These are phyloP conservation scores for Colletotrichum australisinense DNA, from an alignment of 2,329 filamentous ascomycete genomes.

Conservation along the genomic window DNA sequence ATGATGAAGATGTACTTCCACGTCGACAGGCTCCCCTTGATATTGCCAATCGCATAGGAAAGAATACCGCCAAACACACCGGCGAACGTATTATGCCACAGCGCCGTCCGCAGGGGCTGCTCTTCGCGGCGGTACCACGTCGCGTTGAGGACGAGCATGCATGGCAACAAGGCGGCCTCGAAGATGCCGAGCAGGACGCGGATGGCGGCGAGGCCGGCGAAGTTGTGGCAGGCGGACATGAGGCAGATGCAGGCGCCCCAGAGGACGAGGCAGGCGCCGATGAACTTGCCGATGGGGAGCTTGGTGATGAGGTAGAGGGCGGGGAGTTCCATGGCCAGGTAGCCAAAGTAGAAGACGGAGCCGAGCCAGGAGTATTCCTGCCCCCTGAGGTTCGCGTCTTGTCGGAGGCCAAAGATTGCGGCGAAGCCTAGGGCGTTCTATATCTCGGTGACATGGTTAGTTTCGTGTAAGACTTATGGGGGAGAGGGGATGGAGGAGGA, in stretches of 20 bases:
- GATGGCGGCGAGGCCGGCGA: slow-evolving; percentile 36
- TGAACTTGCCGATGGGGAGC: slow-evolving; percentile 39
- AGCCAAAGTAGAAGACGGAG: slow-evolving; percentile 68
- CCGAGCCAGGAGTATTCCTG: slow-evolving; percentile 68
- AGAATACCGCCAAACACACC: slow-evolving; percentile 61
- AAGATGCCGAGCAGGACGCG: slow-evolving; percentile 39
- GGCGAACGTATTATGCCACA: slow-evolving; percentile 66
- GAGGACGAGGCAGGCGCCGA: slow-evolving; percentile 46
- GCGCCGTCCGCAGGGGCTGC: slow-evolving; percentile 72
- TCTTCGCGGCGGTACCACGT: slow-evolving; percentile 63
- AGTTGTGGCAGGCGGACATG: slow-evolving; percentile 48
- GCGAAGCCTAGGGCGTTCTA: slow-evolving; percentile 51
- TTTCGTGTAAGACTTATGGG: no score
- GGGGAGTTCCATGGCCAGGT: slow-evolving; percentile 70
- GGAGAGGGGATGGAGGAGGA: no score
- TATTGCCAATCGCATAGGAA: slow-evolving; percentile 53
- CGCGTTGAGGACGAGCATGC: slow-evolving; percentile 59
- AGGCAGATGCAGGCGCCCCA: slow-evolving; percentile 51
- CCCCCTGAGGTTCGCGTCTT: slow-evolving; percentile 61
- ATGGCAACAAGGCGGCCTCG: slow-evolving; percentile 50
- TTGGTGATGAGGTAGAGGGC: slow-evolving; percentile 66
- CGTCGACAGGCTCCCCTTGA: slow-evolving; percentile 39
- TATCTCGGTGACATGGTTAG: background rate
- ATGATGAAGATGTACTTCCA: slow-evolving; percentile 67
- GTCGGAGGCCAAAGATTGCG: slow-evolving; percentile 64